These are phyloP conservation scores for Hagleromyces aurorensis DNA, from an alignment of 805 yeast genomes.

Conservation along the genomic window DNA sequence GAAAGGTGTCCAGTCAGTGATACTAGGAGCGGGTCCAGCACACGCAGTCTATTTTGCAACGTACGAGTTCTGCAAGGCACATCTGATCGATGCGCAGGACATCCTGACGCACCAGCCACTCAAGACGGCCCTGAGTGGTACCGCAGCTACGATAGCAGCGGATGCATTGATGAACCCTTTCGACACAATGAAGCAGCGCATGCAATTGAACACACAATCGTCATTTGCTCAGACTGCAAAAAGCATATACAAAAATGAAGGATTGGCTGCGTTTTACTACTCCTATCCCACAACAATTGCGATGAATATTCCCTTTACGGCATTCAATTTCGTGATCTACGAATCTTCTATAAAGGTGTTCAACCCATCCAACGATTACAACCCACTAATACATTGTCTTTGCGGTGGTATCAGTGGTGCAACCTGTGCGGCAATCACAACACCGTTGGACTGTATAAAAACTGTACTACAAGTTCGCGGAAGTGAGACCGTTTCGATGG, in stretches of 20 bases:
- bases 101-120: constrained; percentile 53
- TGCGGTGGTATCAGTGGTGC: constrained; percentile 95
- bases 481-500: constrained; percentile 34
- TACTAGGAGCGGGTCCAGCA: constrained; percentile 98
- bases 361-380: constrained; percentile 72
- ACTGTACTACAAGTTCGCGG: constrained; percentile 85
- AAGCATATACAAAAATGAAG: constrained; percentile 52
- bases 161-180: constrained; percentile 98
- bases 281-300: constrained; percentile 91
- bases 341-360: constrained; percentile 72
- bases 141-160: constrained; percentile 83
- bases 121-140: constrained; percentile 82
- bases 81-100: constrained; percentile 30
- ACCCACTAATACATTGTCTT: constrained; percentile 86
- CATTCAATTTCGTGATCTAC: constrained; percentile 86
- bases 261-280: constrained; percentile 74
- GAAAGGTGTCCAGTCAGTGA: constrained; percentile 89
- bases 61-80: constrained; percentile 60
- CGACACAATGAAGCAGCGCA: constrained; percentile 90
- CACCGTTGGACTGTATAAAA: constrained; percentile 90
- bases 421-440: constrained; percentile 87
- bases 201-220: constrained; percentile 50
- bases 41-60: constrained; percentile 96
- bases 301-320: constrained; percentile 92
- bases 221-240: constrained; percentile 26